These are phyloP conservation scores for Amyloporia xantha DNA, from an alignment of 768 basidiomycete species.

Conservation along the genomic window DNA sequence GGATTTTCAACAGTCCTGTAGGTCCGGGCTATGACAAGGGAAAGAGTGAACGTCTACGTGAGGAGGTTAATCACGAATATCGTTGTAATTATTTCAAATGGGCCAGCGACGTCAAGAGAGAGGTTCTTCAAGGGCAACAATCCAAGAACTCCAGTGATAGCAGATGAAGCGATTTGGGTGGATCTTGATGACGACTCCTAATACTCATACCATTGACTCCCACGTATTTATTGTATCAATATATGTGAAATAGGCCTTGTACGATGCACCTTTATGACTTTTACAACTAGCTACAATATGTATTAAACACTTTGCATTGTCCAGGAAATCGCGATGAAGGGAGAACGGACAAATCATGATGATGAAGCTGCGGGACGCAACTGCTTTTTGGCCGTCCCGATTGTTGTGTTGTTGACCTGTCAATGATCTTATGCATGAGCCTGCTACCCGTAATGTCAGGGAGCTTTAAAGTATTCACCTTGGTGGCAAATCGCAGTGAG, in stretches of 20 bases:
- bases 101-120: constrained; percentile 64
- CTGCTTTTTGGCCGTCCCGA: constrained; percentile 77
- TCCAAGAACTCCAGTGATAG: no score
- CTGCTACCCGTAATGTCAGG: no score
- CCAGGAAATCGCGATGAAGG: not conserved
- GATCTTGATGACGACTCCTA: no score
- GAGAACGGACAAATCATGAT: constrained; percentile 1
- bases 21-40: constrained; percentile 89
- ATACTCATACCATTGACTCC: no score
- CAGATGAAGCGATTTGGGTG: no score
- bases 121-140: constrained; percentile 16
- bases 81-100: constrained; percentile 84
- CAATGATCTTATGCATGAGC: no score
- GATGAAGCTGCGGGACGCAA: constrained; percentile 14
- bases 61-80: constrained; percentile 73
- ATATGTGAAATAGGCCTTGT: no score
- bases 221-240: no score
- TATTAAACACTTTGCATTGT: not conserved
- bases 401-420: constrained; percentile 89
- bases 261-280: no score
- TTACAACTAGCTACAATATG: not conserved
- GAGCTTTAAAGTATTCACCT: no score
- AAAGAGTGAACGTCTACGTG: constrained; percentile 55
- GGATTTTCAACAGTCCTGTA: constrained; percentile 66
- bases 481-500: constrained; percentile 87